Evolutionary conservation across 169 alveolate species (phyloP).

Genomic region (Amoebophrya sp.): DNA sequence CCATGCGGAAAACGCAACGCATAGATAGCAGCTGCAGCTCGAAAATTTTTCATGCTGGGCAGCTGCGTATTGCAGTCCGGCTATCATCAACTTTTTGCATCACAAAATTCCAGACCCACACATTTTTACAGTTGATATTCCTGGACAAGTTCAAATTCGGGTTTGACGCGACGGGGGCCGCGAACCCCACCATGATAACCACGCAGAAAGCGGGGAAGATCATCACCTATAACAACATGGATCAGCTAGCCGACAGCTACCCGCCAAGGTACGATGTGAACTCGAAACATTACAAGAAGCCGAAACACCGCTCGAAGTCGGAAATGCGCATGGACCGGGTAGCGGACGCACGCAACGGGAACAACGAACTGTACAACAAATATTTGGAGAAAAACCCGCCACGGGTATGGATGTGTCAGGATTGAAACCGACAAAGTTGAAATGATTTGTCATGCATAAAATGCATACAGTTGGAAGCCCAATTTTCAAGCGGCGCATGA

Average conservation of each 20-base stretch:
- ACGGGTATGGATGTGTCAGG: background rate
- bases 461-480: too few relatives aligned
- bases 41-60: too few relatives aligned
- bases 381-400: background rate
- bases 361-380: background rate
- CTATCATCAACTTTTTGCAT: too few relatives aligned
- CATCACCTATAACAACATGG: background rate
- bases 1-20: too few relatives aligned
- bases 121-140: background rate
- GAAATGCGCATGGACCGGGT: constrained; percentile 10
- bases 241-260: background rate
- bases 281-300: background rate
- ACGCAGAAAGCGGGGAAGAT: background rate
- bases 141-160: background rate
- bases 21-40: too few relatives aligned
- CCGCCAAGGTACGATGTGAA: constrained; percentile 1
- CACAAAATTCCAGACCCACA: too few relatives aligned
- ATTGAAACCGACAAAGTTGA: too few relatives aligned
- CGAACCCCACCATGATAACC: background rate
- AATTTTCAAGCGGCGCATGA: too few relatives aligned
- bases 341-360: background rate
- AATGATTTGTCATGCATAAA: too few relatives aligned
- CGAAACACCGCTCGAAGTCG: background rate
- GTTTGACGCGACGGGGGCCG: background rate
- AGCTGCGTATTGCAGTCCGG: too few relatives aligned